Base-by-base conservation (phyloP, 1,284 basidiomycete genomes). In the Kwoniella shivajii region DNA sequence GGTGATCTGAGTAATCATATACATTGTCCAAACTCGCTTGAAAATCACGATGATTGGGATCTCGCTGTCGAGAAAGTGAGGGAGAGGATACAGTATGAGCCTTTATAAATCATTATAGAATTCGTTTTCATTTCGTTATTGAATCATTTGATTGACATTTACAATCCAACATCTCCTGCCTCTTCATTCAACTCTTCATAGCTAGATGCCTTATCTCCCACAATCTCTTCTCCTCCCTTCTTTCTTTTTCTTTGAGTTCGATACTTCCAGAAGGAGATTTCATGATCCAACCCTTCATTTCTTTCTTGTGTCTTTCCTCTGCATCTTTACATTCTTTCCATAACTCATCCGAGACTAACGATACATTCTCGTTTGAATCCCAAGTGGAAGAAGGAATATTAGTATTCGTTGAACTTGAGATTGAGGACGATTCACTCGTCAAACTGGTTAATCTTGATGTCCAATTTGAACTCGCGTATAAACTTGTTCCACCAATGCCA, bases 251-350 rank as follows among this genome's bases (percentile, higher is more conserved):
- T 18, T 64, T 58, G 47, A 57, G 14, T 29, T 75, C 72, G 31
- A 22, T 46, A 13, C 36, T 33, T 4, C 54, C 55, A 18, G 38
- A 31, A 10, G 51, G 44, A 7, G 47, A 51, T 13, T 62, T 61
- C 45, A 63, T 54, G 6, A 60, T 59, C 92, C 91, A 94, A 6
- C 86, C 86, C 63, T 84, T 86, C 83, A 92, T 88, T 78, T 95
- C 92, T 29, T 76, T 77, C 47, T 84, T 83, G 79, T 93, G 90
- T 57, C 90, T 83, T 67, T 85, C 84, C 74, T 92, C 90, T 9
- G 90, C 92, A 26, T 80, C 79, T 47, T 84, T 83, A 72, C 90
- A 92, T 58, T 82, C 83, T 59, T 84, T 83, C 66, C 87, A 78
- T 69, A 95, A 88, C 56, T 82, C 79, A 56, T 87, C 85, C 54